phyloP scores from a whole-genome alignment of 768 basidiomycete genomes.

The Hericium rajendrae region DNA sequence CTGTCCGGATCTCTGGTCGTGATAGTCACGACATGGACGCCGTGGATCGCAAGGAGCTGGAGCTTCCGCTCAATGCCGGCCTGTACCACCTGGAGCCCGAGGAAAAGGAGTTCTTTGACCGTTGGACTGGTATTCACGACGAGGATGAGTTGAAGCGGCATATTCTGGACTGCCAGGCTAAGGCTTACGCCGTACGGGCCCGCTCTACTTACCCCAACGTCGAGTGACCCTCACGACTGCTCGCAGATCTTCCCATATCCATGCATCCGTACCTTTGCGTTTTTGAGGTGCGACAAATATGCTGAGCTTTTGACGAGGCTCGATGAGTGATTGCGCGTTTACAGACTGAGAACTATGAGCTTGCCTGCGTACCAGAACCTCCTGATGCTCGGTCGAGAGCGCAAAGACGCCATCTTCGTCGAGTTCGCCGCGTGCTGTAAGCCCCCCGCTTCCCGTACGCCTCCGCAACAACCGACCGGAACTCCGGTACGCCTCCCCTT shows the following conservation, averaged over 20 bases:
- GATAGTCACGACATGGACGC: too few relatives aligned
- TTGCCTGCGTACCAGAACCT: not conserved
- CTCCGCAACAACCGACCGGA: constrained; percentile 23
- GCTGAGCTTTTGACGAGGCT: not conserved
- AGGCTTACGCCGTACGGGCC: not conserved
- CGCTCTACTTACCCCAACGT: not conserved
- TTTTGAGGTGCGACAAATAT: not conserved
- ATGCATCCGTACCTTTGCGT: not conserved
- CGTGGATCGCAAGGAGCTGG: too few relatives aligned
- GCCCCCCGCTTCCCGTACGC: not conserved
- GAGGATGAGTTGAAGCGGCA: not conserved
- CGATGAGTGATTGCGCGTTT: not conserved
- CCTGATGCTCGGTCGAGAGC: not conserved
- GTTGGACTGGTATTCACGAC: not conserved
- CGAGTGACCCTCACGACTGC: not conserved
- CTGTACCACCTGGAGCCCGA: not conserved
- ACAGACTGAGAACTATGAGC: not conserved
- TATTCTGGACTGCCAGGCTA: not conserved
- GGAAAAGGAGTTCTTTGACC: not conserved
- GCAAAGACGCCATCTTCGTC: not conserved
- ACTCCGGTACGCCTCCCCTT: constrained; percentile 18
- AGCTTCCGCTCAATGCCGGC: not conserved
- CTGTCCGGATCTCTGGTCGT: too few relatives aligned
- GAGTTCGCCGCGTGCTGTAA: not conserved
- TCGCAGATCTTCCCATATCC: not conserved